Base-by-base conservation (phyloP, 2,329 filamentous ascomycete genomes). In the Sporothrix curviconia region DNA sequence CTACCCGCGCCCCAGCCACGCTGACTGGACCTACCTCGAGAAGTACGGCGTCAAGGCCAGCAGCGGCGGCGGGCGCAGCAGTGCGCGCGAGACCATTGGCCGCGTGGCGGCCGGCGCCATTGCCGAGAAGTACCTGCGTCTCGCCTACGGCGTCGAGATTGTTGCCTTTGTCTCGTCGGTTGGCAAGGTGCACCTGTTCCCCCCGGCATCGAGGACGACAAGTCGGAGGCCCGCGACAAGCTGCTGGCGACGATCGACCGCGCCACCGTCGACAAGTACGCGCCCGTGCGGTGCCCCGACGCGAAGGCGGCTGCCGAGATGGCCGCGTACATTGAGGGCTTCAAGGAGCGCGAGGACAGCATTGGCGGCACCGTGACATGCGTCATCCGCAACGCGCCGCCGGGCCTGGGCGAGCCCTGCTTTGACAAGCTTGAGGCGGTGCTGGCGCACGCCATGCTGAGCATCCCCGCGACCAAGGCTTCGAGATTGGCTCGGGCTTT, bases 301-400 rank as follows among this genome's bases (percentile, higher is more conserved):
- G 73, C 78, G 36, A 79, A 78, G 7, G 79, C 79, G 4, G 78
- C 82, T 15, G 76, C 77, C 61, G 81, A 81, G 64, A 97, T 97
- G 91, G 87, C 87, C 66, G 79, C 87, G 9, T 74, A 83, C 64
- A 92, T 97, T 65, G 87, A 85, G 65, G 81, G 86, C 46, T 92
- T 87, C 75, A 81, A 86, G 57, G 90, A 95, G 65, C 79, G 78
- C 59, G 73, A 90, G 59, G 92, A 97, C 76, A 92, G 87, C 74
- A 96, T 95, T 64, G 94, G 94, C 59, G 94, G 94, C 60, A 95
- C 90, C 12, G 91, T 97, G 17, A 96, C 91, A 46, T 97, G 92
- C 66, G 89, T 97, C 39, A 91, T 97, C 68, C 83, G 89, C 62
- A 92, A 95, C 67, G 83, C 84, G 7, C 94, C 92, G 28, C 81